Percentiles rank a stretch among this genome's conserved stretches.
Evolutionary conservation across 164 flowering plant genomes (phyloP).

Genomic region (Sedum album): DNA sequence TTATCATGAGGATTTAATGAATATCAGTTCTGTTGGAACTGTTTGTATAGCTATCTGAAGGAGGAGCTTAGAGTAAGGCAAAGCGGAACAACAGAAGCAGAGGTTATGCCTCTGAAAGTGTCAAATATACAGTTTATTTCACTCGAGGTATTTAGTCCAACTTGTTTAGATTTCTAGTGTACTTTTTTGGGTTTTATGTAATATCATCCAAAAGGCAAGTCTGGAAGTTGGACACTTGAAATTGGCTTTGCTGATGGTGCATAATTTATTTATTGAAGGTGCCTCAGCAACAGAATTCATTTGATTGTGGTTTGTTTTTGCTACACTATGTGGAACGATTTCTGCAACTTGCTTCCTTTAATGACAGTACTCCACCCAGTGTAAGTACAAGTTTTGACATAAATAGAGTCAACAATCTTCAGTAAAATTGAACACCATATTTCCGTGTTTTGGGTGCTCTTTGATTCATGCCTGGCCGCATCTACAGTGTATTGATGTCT

Average conservation of each 20-base stretch:
- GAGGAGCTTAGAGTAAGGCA: constrained; percentile 92
- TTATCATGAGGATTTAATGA: neutral
- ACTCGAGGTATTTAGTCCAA: constrained; percentile 52
- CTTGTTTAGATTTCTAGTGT: neutral
- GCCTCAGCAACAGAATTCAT: constrained; percentile 89
- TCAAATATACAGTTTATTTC: constrained; percentile 59
- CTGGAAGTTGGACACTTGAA: neutral
- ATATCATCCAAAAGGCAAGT: neutral
- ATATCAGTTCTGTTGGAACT: neutral
- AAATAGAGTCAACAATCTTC: neutral
- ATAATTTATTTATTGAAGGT: constrained; percentile 35
- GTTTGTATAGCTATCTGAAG: constrained; percentile 38
- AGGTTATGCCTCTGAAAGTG: constrained; percentile 50
- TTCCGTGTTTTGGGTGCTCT: neutral
- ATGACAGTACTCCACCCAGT: constrained; percentile 51
- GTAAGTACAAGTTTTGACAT: constrained; percentile 42
- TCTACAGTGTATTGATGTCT: neutral
- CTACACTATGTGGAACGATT: constrained; percentile 87
- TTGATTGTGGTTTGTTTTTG: constrained; percentile 92
- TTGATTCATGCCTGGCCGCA: neutral
- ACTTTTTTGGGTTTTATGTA: neutral
- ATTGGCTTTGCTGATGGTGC: constrained; percentile 13
- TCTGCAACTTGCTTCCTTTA: constrained; percentile 59
- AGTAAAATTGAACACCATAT: neutral
- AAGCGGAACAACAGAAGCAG: constrained; percentile 49